Evolutionary conservation across 1,284 basidiomycete genomes (phyloP), one percentile per base, ranked within the genome.

Genomic region (Cryptococcus sp.): DNA sequence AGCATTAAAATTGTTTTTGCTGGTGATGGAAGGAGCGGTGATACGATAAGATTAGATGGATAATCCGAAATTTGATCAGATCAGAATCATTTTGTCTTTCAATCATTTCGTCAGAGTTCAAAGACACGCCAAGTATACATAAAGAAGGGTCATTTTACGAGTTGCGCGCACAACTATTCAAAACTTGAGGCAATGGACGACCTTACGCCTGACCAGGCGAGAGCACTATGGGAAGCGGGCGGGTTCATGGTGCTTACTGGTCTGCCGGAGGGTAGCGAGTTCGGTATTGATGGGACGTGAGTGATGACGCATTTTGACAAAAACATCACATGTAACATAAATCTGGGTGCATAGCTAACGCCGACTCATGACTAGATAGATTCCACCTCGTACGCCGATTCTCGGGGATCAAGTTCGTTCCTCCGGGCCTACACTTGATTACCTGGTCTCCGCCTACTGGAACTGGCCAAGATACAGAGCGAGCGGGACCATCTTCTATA

Each of bases 241-340:
- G 73, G 76, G 3, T 77, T 79, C 52, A 55, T 74, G 23, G 48
- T 79, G 46, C 52, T 79, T 46, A 62, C 69, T 5, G 74, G 67
- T 10, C 62, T 79, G 26, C 74, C 74, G 0, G 58, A 67, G 48
- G 75, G 74, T 29, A 65, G 66, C 45, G 74, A 77, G 51, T 68
- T 73, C 50, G 75, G 75, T 17, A 70, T 78, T 7, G 77, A 79
- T 56, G 77, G 77, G 39, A 72, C 66, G 75, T 77, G 44, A 66
- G 68, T 67, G 19, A 10, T 34, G 29, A 34, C 29, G 29, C n/a
- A 10, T 7, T 13, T 34, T 34, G 29, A 34, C 29, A 10, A 34
- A 13, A 34, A 10, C 29, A 13, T 10, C 2, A 2, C 29, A 34
- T 34, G 29, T 34, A 10, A 4, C 13, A 10, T 10, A 34, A 7